Evolutionary conservation across 352 stramenopile species (phyloP), one percentile per base, ranked within the genome.

Genomic region (Elongisporangium undulatum): DNA sequence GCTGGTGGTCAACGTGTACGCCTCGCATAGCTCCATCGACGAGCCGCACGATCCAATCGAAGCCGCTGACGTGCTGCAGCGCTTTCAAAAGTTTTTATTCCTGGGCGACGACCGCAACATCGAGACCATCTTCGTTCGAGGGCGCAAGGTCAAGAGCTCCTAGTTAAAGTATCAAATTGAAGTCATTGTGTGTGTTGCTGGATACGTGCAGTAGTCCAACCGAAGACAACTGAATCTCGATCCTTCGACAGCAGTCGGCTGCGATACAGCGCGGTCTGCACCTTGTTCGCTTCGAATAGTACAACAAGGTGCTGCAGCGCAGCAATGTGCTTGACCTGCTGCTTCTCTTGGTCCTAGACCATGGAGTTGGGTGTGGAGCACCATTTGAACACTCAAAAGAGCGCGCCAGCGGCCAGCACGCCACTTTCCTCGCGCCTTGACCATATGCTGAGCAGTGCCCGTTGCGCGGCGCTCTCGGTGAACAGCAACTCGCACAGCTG

Each of bases 11-110:
- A 74, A 96, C 63, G 68, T 77, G 19, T 80, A 79, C 56, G 64
- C 55, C 2, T 58, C 57, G 3, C 72, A 87, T 59, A 75, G 80
- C 38, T 75, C 82, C 17, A 93, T 97, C 53, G 87, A 94, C 61
- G 55, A 82, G 45, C 49, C 71, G 3, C 55, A 72, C n/a, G 82
- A 90, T 38, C 57, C 69, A 0, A 50, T 57, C 9, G 76, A 92
- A 29, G 63, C 66, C 17, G 62, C 61, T 1, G 77, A 94, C 55
- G 63, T 82, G 20, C 62, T 91, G 51, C 75, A 85, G 49, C 73
- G 68, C 21, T 97, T 98, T 63, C 85, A 98, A 59, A 96, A 98
- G 70, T 94, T 97, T 58, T 49, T 97, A 12, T 96, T 94, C 56
- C 63, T 95, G 1, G 90, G 90, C 24, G 90, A 97, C 66, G 90